Percentiles rank a stretch among this genome's conserved stretches.
These are phyloP conservation scores for Firmiana major DNA, from an alignment of 345 rosid genomes.

Conservation along the genomic window DNA sequence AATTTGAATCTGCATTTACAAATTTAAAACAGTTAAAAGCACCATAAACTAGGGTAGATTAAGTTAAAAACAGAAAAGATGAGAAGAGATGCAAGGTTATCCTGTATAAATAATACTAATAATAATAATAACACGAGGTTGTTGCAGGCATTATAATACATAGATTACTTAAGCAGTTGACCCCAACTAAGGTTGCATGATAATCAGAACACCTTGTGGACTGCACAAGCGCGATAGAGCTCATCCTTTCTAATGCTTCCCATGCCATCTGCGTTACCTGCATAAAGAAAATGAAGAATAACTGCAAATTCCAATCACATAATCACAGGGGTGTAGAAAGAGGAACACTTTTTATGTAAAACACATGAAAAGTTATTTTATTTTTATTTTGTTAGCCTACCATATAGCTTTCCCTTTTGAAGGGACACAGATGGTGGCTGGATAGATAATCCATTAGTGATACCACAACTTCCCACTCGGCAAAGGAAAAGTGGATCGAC, in stretches of 20 bases:
- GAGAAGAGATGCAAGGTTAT: not conserved
- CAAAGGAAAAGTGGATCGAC: constrained; percentile 3
- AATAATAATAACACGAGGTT: not conserved
- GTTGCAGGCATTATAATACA: not conserved
- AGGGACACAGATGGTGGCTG: not conserved
- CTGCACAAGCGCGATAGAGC: constrained; percentile 64
- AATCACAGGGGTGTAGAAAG: not conserved
- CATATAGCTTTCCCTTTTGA: not conserved
- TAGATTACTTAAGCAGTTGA: constrained; percentile 4
- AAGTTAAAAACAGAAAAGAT: not conserved
- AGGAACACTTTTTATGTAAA: not conserved
- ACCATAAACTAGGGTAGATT: not conserved
- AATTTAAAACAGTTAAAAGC: constrained; percentile 5
- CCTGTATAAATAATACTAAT: too few species aligned
- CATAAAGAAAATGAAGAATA: constrained; percentile 5
- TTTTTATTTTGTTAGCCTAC: not conserved
- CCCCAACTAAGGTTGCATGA: not conserved
- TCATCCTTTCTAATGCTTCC: constrained; percentile 66
- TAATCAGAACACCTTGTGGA: constrained; percentile 46
- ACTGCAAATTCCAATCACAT: not conserved
- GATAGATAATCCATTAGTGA: not conserved
- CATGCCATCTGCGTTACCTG: constrained; percentile 79
- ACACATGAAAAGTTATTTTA: not conserved
- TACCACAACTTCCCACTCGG: not conserved
- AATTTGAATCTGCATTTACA: constrained; percentile 45